Conservation (phyloP, 257 asterid species). For the Fraxinus quadrangulata region DNA sequence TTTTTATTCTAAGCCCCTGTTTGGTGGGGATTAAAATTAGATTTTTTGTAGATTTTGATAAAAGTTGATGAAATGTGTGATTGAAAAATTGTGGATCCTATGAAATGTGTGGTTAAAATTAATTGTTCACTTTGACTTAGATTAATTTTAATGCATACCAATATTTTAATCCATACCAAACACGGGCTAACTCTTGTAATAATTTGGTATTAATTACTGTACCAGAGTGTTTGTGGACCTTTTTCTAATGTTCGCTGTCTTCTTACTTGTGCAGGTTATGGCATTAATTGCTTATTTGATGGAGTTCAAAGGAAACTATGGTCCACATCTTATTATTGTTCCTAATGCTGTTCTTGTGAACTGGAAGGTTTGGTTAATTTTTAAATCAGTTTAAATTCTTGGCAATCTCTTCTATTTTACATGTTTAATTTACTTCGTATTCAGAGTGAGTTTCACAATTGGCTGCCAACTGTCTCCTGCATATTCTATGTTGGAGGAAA, state of each 20-base stretch:
- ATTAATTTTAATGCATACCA: no score
- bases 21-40: no score
- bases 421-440: slow-evolving; percentile 36
- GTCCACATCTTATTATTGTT: slow-evolving; percentile 97
- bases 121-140: no score
- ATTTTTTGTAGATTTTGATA: no score
- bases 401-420: slow-evolving; percentile 17
- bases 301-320: slow-evolving; percentile 99
- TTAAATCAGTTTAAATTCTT: slow-evolving; percentile 16
- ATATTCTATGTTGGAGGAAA: slow-evolving; percentile 90
- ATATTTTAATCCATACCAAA: no score
- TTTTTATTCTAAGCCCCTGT: not conserved
- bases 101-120: no score
- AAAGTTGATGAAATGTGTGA: no score
- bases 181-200: not conserved
- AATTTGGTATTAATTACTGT: slow-evolving; percentile 13
- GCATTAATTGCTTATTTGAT: slow-evolving; percentile 89
- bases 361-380: slow-evolving; percentile 77
- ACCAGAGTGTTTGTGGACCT: slow-evolving; percentile 8
- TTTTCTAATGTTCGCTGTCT: slow-evolving; percentile 7
- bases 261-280: slow-evolving; percentile 71
- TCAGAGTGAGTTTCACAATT: slow-evolving; percentile 88
- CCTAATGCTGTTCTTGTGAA: slow-evolving; percentile 99
- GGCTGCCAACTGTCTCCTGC: slow-evolving; percentile 98
- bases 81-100: no score